Evolutionary conservation across 805 yeast genomes (phyloP).

Genomic region (Metschnikowia shivogae): DNA sequence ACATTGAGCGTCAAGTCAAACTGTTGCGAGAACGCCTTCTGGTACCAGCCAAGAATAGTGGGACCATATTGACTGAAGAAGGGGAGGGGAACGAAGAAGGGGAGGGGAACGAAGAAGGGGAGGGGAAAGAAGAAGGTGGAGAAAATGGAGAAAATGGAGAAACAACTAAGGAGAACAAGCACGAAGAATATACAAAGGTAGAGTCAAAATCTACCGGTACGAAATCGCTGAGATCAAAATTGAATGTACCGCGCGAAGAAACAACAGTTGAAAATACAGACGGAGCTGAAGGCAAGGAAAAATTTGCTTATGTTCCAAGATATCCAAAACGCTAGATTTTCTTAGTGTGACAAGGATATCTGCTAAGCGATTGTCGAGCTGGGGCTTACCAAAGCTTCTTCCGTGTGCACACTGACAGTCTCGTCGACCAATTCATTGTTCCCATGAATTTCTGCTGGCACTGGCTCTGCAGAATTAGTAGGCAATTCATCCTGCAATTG

Average conservation of each 20-base stretch:
- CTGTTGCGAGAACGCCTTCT: background rate
- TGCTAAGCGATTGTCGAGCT: too few species aligned
- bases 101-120: background rate
- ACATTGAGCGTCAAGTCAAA: slow-evolving; percentile 13
- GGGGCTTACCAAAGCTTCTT: too few species aligned
- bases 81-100: background rate
- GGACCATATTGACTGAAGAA: background rate
- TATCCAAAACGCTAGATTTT: slow-evolving; percentile 1
- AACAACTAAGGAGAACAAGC: too few species aligned
- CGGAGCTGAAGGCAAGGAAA: background rate
- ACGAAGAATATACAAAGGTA: too few species aligned
- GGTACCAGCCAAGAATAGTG: background rate
- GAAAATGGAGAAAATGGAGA: too few species aligned
- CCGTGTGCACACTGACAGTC: too few species aligned
- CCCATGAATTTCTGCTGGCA: background rate
- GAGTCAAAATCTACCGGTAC: too few species aligned
- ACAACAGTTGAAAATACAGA: background rate
- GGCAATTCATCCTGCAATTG: too few species aligned
- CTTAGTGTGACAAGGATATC: background rate
- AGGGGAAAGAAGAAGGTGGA: too few species aligned
- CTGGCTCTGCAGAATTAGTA: too few species aligned
- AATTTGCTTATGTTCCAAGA: slow-evolving; percentile 5
- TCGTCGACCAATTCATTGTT: too few species aligned
- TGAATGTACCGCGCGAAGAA: background rate
- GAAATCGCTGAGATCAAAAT: too few species aligned